These are phyloP conservation scores for Piper betle DNA, from an alignment of 164 flowering plant genomes.

Conservation along the genomic window DNA sequence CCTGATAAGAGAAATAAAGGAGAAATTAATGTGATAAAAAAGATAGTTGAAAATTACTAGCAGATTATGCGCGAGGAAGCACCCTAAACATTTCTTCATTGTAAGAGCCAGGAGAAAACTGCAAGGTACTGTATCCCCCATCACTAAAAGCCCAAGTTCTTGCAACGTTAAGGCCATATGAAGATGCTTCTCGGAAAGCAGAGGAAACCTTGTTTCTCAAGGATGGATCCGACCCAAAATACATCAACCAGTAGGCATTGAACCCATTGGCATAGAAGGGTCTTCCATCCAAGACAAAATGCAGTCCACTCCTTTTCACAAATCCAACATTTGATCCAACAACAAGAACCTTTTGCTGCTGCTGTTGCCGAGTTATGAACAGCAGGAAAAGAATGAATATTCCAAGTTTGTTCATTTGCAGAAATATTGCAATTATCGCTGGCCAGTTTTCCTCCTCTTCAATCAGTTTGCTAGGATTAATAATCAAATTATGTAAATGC, in stretches of 20 bases:
- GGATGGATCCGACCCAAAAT: constrained; percentile 26
- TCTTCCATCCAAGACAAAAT: constrained; percentile 8
- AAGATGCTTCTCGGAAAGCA: constrained; percentile 28
- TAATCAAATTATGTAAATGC: no score
- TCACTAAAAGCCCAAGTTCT: constrained; percentile 66
- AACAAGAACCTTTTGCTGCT: background rate
- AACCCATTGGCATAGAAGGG: constrained; percentile 14
- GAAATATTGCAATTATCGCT: no score
- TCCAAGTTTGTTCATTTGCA: background rate
- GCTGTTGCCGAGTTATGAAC: background rate
- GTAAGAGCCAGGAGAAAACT: constrained; percentile 36
- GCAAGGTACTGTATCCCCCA: constrained; percentile 35
- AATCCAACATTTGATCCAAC: constrained; percentile 3
- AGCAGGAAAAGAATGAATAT: background rate
- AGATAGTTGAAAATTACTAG: background rate
- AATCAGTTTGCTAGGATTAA: no score
- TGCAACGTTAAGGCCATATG: constrained; percentile 28
- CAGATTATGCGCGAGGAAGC: background rate
- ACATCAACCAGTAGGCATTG: constrained; percentile 35
- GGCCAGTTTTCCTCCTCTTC: no score
- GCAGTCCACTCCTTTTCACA: constrained; percentile 11
- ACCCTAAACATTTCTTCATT: constrained; percentile 25
- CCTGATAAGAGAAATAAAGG: constrained; percentile 24
- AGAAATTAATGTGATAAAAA: background rate
- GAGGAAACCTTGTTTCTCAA: constrained; percentile 21